Evolutionary conservation across 2,329 filamentous ascomycete species (phyloP).

Genomic region (Fusarium sp.): DNA sequence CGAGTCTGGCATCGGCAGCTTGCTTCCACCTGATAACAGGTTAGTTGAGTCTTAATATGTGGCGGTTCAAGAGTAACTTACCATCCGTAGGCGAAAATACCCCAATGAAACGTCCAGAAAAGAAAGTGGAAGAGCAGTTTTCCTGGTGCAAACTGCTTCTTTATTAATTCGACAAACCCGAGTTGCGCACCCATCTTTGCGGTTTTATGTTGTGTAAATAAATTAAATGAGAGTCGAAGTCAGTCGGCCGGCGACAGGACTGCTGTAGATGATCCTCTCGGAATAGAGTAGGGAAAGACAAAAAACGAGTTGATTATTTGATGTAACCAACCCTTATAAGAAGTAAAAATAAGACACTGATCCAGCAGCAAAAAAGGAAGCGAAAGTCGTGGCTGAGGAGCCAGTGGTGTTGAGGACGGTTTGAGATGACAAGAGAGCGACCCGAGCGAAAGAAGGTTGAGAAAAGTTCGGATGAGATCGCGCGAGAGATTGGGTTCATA

Average conservation of each 20-base stretch:
- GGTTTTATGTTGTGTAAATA: slow-evolving; percentile 24
- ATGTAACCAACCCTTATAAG: slow-evolving; percentile 29
- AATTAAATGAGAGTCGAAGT: slow-evolving; percentile 26
- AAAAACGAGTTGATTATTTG: slow-evolving; percentile 8
- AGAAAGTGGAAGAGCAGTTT: slow-evolving; percentile 84
- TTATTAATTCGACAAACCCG: slow-evolving; percentile 59
- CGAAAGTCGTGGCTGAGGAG: slow-evolving; percentile 40
- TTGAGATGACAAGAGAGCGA: slow-evolving; percentile 41
- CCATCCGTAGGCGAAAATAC: slow-evolving; percentile 88
- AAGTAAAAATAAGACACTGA: slow-evolving; percentile 60
- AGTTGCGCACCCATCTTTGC: slow-evolving; percentile 56
- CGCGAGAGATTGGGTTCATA: slow-evolving; percentile 38
- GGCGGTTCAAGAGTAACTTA: slow-evolving; percentile 58
- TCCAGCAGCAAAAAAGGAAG: slow-evolving; percentile 63
- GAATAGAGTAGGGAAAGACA: neutral
- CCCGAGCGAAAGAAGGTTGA: slow-evolving; percentile 36
- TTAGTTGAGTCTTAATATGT: neutral
- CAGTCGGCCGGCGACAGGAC: slow-evolving; percentile 42
- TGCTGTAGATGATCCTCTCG: slow-evolving; percentile 9
- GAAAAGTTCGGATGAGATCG: slow-evolving; percentile 24
- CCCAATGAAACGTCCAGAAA: slow-evolving; percentile 84
- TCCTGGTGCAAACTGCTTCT: slow-evolving; percentile 74
- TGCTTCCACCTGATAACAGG: slow-evolving; percentile 78
- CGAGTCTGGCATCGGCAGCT: slow-evolving; percentile 72
- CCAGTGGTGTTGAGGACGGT: slow-evolving; percentile 22